Evolutionary conservation across 495 filamentous ascomycete species (phyloP).

Genomic region (Neurospora intermedia): DNA sequence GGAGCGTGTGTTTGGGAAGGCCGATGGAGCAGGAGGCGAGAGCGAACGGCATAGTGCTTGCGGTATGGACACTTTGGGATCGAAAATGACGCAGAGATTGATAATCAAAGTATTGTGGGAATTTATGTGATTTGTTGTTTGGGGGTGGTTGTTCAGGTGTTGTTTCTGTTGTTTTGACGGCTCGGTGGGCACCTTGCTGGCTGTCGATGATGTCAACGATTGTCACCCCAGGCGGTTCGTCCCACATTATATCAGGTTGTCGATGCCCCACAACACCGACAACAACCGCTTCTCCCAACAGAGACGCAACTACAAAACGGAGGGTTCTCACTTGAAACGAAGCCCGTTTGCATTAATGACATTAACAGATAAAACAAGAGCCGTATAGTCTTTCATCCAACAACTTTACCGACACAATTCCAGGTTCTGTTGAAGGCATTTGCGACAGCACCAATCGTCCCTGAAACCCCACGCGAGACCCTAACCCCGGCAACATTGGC

Average conservation of each 20-base stretch:
- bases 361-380: neutral
- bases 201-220: neutral
- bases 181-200: neutral
- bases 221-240: neutral
- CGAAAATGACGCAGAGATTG: too few species aligned
- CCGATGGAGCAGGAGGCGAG: conserved; percentile 15
- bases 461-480: neutral
- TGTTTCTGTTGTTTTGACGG: neutral
- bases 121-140: too few species aligned
- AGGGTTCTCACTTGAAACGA: neutral
- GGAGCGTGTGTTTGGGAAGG: conserved; percentile 40
- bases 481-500: neutral
- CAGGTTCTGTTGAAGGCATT: neutral
- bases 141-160: too few species aligned
- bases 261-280: neutral
- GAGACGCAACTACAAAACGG: neutral
- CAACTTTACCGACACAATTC: too few species aligned
- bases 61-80: too few species aligned
- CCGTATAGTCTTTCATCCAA: neutral
- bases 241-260: neutral
- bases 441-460: neutral
- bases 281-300: neutral
- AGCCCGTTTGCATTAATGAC: too few species aligned
- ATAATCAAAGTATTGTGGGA: too few species aligned
- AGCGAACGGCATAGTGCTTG: conserved; percentile 1